Conservation (phyloP, 2,329 filamentous ascomycete genomes). For the Cadophora gregata region DNA sequence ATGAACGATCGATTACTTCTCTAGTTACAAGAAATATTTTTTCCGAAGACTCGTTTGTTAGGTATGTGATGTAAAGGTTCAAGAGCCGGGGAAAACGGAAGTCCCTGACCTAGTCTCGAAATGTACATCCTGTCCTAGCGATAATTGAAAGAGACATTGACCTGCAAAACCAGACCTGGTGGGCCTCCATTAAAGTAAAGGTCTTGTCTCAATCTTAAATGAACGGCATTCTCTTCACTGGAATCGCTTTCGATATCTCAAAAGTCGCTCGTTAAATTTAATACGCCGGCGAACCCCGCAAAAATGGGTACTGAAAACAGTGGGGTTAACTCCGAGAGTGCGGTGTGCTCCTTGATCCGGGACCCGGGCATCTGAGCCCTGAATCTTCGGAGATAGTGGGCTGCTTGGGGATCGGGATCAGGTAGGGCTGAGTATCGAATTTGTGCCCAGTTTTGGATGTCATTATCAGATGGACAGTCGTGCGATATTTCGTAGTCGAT, state of each 20-base stretch:
- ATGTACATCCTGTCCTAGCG: neutral
- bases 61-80: neutral
- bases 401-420: neutral
- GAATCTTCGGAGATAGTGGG: neutral
- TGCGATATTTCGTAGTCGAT: neutral
- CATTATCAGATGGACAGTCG: neutral
- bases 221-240: too few species aligned
- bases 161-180: too few species aligned
- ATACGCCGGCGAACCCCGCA: neutral
- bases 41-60: neutral
- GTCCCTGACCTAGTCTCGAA: neutral
- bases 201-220: too few species aligned
- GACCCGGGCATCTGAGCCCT: conserved; percentile 5
- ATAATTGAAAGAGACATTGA: too few species aligned
- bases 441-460: neutral
- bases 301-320: neutral
- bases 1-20: neutral
- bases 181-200: too few species aligned
- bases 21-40: neutral
- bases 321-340: neutral
- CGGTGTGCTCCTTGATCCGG: conserved; percentile 7
- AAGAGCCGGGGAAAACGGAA: neutral
- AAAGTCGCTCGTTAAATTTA: neutral
- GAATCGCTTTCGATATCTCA: too few species aligned
- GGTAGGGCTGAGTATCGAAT: neutral